Base-by-base conservation (phyloP, 805 yeast genomes). In the Priceomyces fermenticarens region DNA sequence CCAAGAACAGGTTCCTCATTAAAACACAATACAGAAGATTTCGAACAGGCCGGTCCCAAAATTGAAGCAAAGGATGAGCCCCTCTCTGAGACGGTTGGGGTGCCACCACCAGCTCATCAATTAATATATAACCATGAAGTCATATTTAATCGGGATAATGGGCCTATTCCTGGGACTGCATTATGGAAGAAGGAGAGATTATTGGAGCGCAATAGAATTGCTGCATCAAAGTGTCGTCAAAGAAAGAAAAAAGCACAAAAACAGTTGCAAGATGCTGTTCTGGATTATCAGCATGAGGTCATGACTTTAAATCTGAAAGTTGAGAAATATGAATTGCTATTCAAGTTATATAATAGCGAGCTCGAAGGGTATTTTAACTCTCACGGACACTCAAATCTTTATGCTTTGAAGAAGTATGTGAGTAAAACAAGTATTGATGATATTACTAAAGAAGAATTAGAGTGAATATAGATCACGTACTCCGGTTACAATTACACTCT, bases 141-240 rank as follows among this genome's bases (percentile, higher is more conserved):
- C 14, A 77, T 78, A 8, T 77, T 65, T 49, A 70, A 75, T 51
- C 77, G 80, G 10, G 60, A 75, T 57, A 64, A 71, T 41, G 80
- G 80, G 4, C 78, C 82, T 1, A 70, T 77, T 15, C 85, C 85
- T 1, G 86, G 86, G 41, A 78, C 72, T 12, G 77, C 77, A 42
- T 86, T 65, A 61, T 86, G 69, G 96, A 87, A 63, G 77, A 83
- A 65, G 45, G 83, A 80, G 20, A 58, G 85, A 35, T 53, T 81
- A 13, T 58, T 81, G 41, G 85, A 81, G 51, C 60, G 87, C 40
- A 81, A 81, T 52, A 61, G 87, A 45, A 67, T 80, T n/a, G 87
- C 87, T 0, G 87, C 87, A 0, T 74, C 80, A 25, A 80, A 80
- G 52, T 81, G 87, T 62, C 70, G 87, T 48, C 84, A 81, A 51